Evolutionary conservation across 2,329 filamentous ascomycete species (phyloP).

Genomic region (Nothophoma quercina): DNA sequence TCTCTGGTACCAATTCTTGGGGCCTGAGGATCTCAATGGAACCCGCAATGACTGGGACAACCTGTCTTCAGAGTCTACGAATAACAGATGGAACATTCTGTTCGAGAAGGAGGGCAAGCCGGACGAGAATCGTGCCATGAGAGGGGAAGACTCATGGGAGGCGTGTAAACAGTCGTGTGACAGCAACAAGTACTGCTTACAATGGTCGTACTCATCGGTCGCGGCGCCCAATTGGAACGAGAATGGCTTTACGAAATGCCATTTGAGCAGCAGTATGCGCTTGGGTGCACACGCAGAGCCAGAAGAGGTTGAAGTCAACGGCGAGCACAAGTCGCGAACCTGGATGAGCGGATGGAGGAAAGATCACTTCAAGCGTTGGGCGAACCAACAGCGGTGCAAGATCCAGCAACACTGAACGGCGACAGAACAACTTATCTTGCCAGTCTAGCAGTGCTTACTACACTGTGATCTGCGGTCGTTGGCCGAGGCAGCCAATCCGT

Average conservation of each 20-base stretch:
- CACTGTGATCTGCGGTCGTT: background rate
- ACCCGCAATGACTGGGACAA: constrained; percentile 46
- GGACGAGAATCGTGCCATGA: constrained; percentile 23
- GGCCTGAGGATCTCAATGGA: constrained; percentile 31
- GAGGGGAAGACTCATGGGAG: constrained; percentile 36
- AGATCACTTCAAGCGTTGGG: constrained; percentile 37
- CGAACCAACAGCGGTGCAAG: constrained; percentile 40
- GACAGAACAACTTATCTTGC: too few species aligned
- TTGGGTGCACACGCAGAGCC: constrained; percentile 30
- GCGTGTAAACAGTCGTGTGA: constrained; percentile 41
- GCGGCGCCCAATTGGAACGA: constrained; percentile 38
- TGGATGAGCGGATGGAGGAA: constrained; percentile 46
- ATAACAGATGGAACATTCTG: constrained; percentile 45
- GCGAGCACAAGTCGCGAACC: constrained; percentile 14
- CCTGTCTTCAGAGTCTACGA: constrained; percentile 37
- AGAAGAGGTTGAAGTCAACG: constrained; percentile 21
- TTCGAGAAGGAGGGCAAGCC: constrained; percentile 31
- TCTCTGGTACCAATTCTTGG: constrained; percentile 40
- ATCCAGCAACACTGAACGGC: constrained; percentile 26
- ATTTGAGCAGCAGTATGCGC: constrained; percentile 43
- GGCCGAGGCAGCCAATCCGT: too few species aligned
- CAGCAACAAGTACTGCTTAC: constrained; percentile 38
- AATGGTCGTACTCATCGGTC: constrained; percentile 44
- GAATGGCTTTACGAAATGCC: constrained; percentile 44
- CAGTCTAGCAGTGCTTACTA: background rate